Conservation (phyloP, 495 filamentous ascomycete genomes). For the Pseudevernia furfuracea region DNA sequence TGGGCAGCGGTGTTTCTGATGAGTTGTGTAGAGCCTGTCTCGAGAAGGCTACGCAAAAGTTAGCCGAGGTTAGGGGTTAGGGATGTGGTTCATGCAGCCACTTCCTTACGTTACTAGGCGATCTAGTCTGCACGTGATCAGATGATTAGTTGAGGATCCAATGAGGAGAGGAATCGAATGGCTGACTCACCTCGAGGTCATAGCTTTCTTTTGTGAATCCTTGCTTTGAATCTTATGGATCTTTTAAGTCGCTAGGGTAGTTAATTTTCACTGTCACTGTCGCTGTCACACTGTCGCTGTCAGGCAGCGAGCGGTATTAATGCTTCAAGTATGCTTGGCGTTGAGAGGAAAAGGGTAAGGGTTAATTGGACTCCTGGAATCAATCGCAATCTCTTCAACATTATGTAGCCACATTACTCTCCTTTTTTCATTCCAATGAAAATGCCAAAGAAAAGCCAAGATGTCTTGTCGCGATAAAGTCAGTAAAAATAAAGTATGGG, state of each 20-base stretch:
- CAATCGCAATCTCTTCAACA: background rate
- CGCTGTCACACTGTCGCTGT: background rate
- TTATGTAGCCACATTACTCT: background rate
- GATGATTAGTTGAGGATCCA: slow-evolving; percentile 10
- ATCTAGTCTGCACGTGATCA: slow-evolving; percentile 56
- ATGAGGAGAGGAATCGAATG: background rate
- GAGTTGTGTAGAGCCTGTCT: slow-evolving; percentile 88
- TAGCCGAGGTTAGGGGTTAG: slow-evolving; percentile 12
- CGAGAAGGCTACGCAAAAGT: slow-evolving; percentile 60
- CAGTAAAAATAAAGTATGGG: background rate
- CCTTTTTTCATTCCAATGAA: background rate
- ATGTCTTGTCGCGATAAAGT: too few species aligned
- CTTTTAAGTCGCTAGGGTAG: too few species aligned
- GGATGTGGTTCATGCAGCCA: slow-evolving; percentile 13
- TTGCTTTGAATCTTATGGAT: background rate
- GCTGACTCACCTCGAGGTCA: slow-evolving; percentile 47
- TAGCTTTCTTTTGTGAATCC: slow-evolving; percentile 30
- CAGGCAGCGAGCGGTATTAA: background rate
- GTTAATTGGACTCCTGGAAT: background rate
- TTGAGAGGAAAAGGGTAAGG: background rate
- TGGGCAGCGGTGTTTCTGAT: slow-evolving; percentile 95
- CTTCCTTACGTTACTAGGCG: slow-evolving; percentile 89
- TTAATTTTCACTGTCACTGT: background rate
- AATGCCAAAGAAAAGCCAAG: background rate
- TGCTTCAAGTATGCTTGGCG: background rate